Percentiles rank a stretch among this genome's conserved stretches.
Evolutionary conservation across 768 basidiomycete species (phyloP).

Genomic region (Mycena haematopus): DNA sequence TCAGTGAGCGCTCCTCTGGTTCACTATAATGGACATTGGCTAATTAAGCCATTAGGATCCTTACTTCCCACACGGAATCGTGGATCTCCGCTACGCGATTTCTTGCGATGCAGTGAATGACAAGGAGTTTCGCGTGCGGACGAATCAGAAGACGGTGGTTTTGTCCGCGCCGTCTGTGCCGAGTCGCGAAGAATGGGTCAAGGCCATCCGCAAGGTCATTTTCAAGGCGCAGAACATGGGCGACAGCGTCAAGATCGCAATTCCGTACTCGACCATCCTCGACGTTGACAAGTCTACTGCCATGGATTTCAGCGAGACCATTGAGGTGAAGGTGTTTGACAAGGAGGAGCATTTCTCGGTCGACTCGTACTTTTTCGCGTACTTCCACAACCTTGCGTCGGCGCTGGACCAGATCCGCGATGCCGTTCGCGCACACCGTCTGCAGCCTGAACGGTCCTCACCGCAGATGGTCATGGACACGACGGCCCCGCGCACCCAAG

Average conservation of each 20-base stretch:
- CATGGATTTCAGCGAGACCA: slow-evolving; percentile 95
- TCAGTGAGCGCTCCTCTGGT: slow-evolving; percentile 58
- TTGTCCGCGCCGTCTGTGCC: slow-evolving; percentile 81
- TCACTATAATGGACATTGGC: slow-evolving; percentile 28
- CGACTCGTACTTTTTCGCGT: slow-evolving; percentile 94
- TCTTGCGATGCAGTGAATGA: slow-evolving; percentile 84
- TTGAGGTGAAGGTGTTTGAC: slow-evolving; percentile 92
- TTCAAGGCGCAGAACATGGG: slow-evolving; percentile 97
- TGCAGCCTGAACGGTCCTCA: slow-evolving; percentile 39
- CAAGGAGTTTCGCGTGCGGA: slow-evolving; percentile 82
- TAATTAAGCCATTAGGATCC: slow-evolving; percentile 68
- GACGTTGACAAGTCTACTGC: slow-evolving; percentile 89
- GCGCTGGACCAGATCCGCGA: slow-evolving; percentile 85
- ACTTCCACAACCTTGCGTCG: slow-evolving; percentile 81
- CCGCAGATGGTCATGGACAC: slow-evolving; percentile 62
- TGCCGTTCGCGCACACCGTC: slow-evolving; percentile 66
- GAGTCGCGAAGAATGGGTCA: slow-evolving; percentile 94
- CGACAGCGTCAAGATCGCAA: slow-evolving; percentile 96
- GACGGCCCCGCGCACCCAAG: slow-evolving; percentile 51
- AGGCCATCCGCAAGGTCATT: slow-evolving; percentile 90
- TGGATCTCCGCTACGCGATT: slow-evolving; percentile 93
- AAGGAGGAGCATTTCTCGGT: slow-evolving; percentile 78
- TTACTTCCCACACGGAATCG: slow-evolving; percentile 95
- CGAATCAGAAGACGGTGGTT: slow-evolving; percentile 77
- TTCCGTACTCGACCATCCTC: slow-evolving; percentile 88